These are phyloP conservation scores for Rusavskia elegans DNA, from an alignment of 495 filamentous ascomycete genomes.

Conservation along the genomic window DNA sequence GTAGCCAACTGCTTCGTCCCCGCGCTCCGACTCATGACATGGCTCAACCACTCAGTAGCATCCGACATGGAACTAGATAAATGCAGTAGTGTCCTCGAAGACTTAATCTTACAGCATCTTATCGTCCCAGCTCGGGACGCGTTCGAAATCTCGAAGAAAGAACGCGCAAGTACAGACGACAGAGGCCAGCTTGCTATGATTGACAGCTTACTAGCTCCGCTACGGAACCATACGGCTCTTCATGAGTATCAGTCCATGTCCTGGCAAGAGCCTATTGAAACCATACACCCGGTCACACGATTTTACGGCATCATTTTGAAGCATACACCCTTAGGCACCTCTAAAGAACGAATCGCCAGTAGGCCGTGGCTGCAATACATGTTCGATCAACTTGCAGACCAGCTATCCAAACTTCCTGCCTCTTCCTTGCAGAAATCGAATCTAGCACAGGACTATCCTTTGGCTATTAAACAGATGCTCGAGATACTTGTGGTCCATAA, in stretches of 20 bases:
- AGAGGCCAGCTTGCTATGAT: not conserved
- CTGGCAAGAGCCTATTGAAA: not conserved
- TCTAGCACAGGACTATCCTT: not conserved
- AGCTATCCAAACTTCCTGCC: not conserved
- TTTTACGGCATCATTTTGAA: slow-evolving; percentile 44
- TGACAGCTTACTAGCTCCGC: not conserved
- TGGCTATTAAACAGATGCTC: slow-evolving; percentile 21
- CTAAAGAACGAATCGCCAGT: slow-evolving; percentile 39
- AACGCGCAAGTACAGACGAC: not conserved
- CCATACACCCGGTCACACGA: slow-evolving; percentile 11
- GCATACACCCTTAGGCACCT: slow-evolving; percentile 34
- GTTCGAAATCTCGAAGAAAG: slow-evolving; percentile 11
- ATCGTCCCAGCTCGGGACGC: slow-evolving; percentile 47
- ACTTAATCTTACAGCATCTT: slow-evolving; percentile 51
- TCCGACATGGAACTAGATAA: not conserved
- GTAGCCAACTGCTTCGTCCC: not conserved
- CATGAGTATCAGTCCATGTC: not conserved
- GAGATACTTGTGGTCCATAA: slow-evolving; percentile 22
- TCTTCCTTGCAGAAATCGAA: too few species aligned
- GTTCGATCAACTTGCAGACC: slow-evolving; percentile 32
- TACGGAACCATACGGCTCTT: not conserved
- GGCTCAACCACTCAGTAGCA: not conserved
- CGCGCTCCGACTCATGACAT: not conserved
- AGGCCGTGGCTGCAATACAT: slow-evolving; percentile 50
- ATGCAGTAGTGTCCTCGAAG: slow-evolving; percentile 26